Percentiles rank a stretch among this genome's conserved stretches.
Evolutionary conservation across 768 basidiomycete species (phyloP).

Genomic region (Russula sp.): DNA sequence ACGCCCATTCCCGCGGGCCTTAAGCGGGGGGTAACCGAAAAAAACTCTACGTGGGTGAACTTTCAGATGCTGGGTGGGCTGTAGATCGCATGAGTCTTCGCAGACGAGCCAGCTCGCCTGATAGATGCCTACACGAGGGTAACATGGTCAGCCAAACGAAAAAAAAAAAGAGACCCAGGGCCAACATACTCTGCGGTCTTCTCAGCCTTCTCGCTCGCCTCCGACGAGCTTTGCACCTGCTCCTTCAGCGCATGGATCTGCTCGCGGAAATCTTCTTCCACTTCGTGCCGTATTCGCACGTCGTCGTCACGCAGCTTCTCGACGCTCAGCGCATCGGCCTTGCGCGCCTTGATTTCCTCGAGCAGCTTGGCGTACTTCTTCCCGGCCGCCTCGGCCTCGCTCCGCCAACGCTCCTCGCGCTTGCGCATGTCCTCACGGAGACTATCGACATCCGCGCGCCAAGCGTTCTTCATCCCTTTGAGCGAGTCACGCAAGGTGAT

Average conservation of each 20-base stretch:
- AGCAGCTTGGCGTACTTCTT: constrained; percentile 63
- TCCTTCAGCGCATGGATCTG: constrained; percentile 50
- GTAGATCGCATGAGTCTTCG: constrained; percentile 66
- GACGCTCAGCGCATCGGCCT: constrained; percentile 41
- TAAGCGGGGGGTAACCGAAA: background rate
- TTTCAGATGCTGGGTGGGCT: constrained; percentile 25
- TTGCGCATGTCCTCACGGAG: constrained; percentile 69
- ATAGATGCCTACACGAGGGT: constrained; percentile 41
- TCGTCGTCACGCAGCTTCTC: constrained; percentile 48
- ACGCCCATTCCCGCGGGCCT: background rate
- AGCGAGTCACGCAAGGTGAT: constrained; percentile 70
- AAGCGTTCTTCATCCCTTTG: constrained; percentile 64
- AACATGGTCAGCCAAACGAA: constrained; percentile 11
- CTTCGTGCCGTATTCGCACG: constrained; percentile 42
- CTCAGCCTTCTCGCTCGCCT: constrained; percentile 51
- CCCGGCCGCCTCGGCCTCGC: constrained; percentile 61
- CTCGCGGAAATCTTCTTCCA: constrained; percentile 56
- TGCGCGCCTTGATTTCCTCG: constrained; percentile 55
- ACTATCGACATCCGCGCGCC: constrained; percentile 66
- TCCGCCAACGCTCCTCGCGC: constrained; percentile 61
- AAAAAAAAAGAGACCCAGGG: background rate
- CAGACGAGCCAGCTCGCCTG: constrained; percentile 60
- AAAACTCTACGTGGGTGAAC: constrained; percentile 13
- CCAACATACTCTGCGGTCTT: constrained; percentile 56
- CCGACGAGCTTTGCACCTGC: constrained; percentile 47